A percentile compares a stretch with the other conserved stretches of the same genome.
phyloP scores from a whole-genome alignment of 192 early-diverging fungal species.

The Umbelopsis sp. region DNA sequence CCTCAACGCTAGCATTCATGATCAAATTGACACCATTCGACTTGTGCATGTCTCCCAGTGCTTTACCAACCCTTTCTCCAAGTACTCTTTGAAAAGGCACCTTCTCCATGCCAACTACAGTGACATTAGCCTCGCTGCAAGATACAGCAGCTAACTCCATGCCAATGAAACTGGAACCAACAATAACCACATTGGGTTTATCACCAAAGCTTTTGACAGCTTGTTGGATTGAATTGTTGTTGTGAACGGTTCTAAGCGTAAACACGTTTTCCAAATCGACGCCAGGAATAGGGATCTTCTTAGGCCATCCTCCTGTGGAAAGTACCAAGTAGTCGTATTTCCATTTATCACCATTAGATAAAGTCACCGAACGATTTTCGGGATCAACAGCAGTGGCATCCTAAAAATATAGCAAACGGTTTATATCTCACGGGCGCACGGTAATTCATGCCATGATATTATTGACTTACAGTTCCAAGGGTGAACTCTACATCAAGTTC shows the following conservation, averaged over 20 bases:
- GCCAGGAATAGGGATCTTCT: constrained; percentile 49
- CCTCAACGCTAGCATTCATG: constrained; percentile 40
- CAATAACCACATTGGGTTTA: constrained; percentile 57
- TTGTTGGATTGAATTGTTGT: constrained; percentile 45
- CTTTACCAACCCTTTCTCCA: constrained; percentile 49
- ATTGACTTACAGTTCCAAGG: constrained; percentile 41
- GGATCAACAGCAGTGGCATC: constrained; percentile 39
- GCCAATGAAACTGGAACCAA: constrained; percentile 66
- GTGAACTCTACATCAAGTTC: constrained; percentile 48
- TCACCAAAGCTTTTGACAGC: constrained; percentile 22
- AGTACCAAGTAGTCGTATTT: constrained; percentile 51
- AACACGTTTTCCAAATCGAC: constrained; percentile 53
- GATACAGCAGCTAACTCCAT: constrained; percentile 56
- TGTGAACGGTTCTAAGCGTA: constrained; percentile 43
- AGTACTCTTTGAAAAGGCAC: constrained; percentile 58
- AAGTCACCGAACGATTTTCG: constrained; percentile 41
- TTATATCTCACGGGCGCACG: neutral
- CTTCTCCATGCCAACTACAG: constrained; percentile 60
- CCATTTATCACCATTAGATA: constrained; percentile 36
- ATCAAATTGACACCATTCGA: constrained; percentile 50
- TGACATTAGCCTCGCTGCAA: constrained; percentile 47
- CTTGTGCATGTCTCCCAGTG: constrained; percentile 45
- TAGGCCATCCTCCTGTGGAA: constrained; percentile 60
- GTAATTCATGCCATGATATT: neutral
- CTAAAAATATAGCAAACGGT: neutral